phyloP scores from a whole-genome alignment of 1,284 basidiomycete genomes.

The Malassezia nana region DNA sequence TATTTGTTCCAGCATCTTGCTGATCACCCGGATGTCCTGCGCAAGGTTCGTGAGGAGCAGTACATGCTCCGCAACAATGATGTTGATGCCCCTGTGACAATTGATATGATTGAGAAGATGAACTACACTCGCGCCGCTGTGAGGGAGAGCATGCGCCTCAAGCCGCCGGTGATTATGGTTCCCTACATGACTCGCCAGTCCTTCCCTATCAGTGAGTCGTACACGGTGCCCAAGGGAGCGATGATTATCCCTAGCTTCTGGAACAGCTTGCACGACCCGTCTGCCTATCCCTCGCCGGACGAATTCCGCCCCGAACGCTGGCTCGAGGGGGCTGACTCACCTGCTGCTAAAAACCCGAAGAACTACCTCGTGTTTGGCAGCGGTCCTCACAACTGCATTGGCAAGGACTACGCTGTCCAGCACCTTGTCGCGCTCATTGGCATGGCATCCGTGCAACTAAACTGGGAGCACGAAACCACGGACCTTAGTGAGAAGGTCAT shows the following conservation, averaged over 20 bases:
- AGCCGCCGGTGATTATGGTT: slow-evolving; percentile 68
- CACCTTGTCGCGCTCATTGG: slow-evolving; percentile 80
- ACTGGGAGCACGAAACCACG: slow-evolving; percentile 81
- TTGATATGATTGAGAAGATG: slow-evolving; percentile 87
- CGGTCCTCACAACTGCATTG: slow-evolving; percentile 75
- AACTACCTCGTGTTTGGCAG: slow-evolving; percentile 94
- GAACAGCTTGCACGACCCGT: slow-evolving; percentile 74
- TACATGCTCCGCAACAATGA: slow-evolving; percentile 71
- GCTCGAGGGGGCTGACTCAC: slow-evolving; percentile 66
- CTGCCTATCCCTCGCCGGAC: slow-evolving; percentile 78
- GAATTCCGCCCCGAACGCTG: slow-evolving; percentile 79
- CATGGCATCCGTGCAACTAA: slow-evolving; percentile 68
- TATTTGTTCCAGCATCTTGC: slow-evolving; percentile 93
- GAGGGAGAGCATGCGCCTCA: slow-evolving; percentile 79
- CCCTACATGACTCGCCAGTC: slow-evolving; percentile 82
- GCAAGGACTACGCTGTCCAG: slow-evolving; percentile 81
- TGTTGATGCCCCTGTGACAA: slow-evolving; percentile 66
- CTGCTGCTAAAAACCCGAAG: slow-evolving; percentile 73
- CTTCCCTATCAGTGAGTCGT: slow-evolving; percentile 80
- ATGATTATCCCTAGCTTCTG: slow-evolving; percentile 98
- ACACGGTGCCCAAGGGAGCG: slow-evolving; percentile 78
- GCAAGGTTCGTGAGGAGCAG: slow-evolving; percentile 85
- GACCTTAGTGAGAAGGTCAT: slow-evolving; percentile 65
- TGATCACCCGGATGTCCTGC: slow-evolving; percentile 78
- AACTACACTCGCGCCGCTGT: slow-evolving; percentile 81